phyloP scores from a whole-genome alignment of 768 basidiomycete species.

The Auriculariales sp. region DNA sequence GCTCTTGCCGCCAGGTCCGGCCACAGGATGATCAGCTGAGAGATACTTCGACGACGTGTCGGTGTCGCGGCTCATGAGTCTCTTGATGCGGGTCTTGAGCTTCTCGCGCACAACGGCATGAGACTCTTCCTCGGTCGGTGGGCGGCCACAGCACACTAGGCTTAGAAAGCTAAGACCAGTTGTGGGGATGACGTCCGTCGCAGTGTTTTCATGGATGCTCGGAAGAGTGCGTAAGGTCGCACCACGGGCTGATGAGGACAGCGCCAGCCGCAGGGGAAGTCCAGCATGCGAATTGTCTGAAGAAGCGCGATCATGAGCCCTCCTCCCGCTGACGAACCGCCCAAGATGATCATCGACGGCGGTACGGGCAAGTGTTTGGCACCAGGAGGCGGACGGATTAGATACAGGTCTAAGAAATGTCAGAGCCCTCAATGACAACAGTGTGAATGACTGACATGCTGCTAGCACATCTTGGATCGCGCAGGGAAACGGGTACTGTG shows the following conservation, averaged over 20 bases:
- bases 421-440: not conserved
- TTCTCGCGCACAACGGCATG: not conserved
- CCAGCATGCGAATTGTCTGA: constrained; percentile 55
- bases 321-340: constrained; percentile 90
- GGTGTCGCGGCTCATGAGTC: not conserved
- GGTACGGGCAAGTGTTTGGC: constrained; percentile 67
- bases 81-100: not conserved
- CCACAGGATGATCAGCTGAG: too few species aligned
- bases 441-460: constrained; percentile 50
- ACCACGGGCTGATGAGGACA: constrained; percentile 86
- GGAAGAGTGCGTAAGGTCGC: constrained; percentile 90
- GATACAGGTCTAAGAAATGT: constrained; percentile 55
- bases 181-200: constrained; percentile 31
- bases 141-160: too few species aligned
- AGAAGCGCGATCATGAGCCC: constrained; percentile 73
- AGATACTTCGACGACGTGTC: not conserved
- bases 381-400: constrained; percentile 74
- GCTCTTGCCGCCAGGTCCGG: too few species aligned
- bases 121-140: constrained; percentile 4
- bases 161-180: constrained; percentile 6
- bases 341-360: constrained; percentile 69
- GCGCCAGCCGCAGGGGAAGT: constrained; percentile 73
- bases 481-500: constrained; percentile 94
- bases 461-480: constrained; percentile 81
- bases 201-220: constrained; percentile 75